A percentile compares a stretch with the other conserved stretches of the same genome.
Evolutionary conservation across 2,329 filamentous ascomycete genomes (phyloP).

Genomic region (Phialophora expanda): DNA sequence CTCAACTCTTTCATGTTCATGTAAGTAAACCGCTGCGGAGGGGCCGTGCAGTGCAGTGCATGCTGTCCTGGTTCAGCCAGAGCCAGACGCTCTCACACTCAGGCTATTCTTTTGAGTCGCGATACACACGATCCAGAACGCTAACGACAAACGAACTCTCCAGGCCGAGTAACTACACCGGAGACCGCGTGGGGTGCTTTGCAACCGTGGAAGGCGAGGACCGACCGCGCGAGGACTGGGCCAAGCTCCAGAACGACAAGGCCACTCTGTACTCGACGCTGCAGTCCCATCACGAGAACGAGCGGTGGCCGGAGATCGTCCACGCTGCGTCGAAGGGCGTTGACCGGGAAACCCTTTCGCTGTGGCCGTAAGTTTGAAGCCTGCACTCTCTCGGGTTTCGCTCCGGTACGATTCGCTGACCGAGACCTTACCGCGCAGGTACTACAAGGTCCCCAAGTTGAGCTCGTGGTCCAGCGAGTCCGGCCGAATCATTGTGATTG

Average conservation of each 20-base stretch:
- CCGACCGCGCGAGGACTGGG: constrained; percentile 35
- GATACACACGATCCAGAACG: neutral
- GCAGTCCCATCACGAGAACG: constrained; percentile 23
- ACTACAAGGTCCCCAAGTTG: constrained; percentile 34
- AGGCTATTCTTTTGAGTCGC: neutral
- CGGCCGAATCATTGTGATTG: constrained; percentile 32
- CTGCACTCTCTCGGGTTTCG: neutral
- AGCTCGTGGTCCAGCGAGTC: constrained; percentile 32
- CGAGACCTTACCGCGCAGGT: neutral
- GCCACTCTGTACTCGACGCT: constrained; percentile 25
- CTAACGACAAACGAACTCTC: neutral
- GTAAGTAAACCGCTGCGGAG: neutral
- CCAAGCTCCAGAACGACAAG: constrained; percentile 31
- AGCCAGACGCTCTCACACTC: neutral
- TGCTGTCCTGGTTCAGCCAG: neutral
- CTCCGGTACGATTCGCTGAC: neutral
- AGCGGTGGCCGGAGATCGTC: constrained; percentile 31
- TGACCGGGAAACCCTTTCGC: constrained; percentile 24
- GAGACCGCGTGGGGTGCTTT: constrained; percentile 23
- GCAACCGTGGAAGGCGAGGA: constrained; percentile 32
- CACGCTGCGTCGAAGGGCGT: constrained; percentile 27
- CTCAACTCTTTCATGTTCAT: constrained; percentile 30
- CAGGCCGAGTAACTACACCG: constrained; percentile 28
- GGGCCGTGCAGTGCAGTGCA: too few relatives aligned
- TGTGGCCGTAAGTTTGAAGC: constrained; percentile 33